Evolutionary conservation across 176 grass and related monocot species (phyloP), one percentile per base, ranked within the genome.

Genomic region (Dendrocalamus sinicus): DNA sequence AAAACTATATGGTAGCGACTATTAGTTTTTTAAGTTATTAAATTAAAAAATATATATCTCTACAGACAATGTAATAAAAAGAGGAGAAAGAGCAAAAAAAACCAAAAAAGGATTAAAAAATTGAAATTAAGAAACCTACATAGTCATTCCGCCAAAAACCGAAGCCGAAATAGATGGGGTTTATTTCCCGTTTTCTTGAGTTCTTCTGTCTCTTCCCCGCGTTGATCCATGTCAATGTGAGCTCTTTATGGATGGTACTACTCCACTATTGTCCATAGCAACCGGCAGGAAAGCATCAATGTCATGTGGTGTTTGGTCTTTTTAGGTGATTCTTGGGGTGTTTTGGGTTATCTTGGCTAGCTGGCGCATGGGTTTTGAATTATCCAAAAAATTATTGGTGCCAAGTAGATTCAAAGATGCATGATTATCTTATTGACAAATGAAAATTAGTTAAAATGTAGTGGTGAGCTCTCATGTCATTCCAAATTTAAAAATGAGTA

Each of bases 351-450:
- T 14, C 39, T 45, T 45, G 8, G 44, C 44, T 16, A 22, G 55
- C 20, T 44, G 7, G 55, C 37, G 51, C 16, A 20, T 37, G 50
- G 16, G 9, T 43, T 43, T 60, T 43, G 35, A 77, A 24, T 60
- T 77, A 35, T 37, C 37, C 3, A 54, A 9, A 30, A n/a, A 55
- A 58, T 76, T 12, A 39, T 67, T 67, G 32, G 16, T 67, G 30
- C 73, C 8, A 57, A 40, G 19, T 76, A 40, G 28, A 76, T 58
- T 39, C 73, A 76, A 76, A 35, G 19, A 40, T 13, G 9, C 17
- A 86, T 86, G 75, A 86, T 79, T 69, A 35, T 14, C 8, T 4
- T 57, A 37, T 50, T 72, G 66, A 86, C 17, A 46, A n/a, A 30
- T 22, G 3, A 28, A 60, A 70, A 65, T n/a, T 84, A 65, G 41